A percentile compares a stretch with the other conserved stretches of the same genome.
Evolutionary conservation across 768 basidiomycete genomes (phyloP).

Genomic region (Phaffia tasmanica): DNA sequence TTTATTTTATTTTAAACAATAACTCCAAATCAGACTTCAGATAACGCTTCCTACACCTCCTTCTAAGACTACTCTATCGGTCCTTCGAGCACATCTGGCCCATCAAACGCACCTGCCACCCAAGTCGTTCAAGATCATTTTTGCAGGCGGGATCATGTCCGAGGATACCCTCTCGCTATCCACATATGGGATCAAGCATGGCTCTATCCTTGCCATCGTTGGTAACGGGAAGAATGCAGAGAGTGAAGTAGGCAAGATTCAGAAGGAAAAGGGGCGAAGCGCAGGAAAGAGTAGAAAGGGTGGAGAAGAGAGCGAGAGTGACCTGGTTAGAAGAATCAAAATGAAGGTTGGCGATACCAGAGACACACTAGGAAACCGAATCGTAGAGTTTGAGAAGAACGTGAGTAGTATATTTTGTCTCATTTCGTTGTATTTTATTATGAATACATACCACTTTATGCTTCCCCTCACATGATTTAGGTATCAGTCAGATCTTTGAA

Average conservation of each 20-base stretch:
- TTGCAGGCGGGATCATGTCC: constrained; percentile 80
- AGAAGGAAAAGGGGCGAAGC: constrained; percentile 26
- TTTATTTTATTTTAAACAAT: constrained; percentile 16
- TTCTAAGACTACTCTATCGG: constrained; percentile 49
- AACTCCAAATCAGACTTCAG: constrained; percentile 40
- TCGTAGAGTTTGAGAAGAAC: constrained; percentile 45
- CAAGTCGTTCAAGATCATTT: constrained; percentile 70
- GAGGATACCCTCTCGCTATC: constrained; percentile 62
- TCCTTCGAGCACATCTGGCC: constrained; percentile 54
- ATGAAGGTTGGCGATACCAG: constrained; percentile 49
- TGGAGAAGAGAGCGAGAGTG: constrained; percentile 41
- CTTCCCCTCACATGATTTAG: no score
- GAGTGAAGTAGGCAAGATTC: constrained; percentile 17
- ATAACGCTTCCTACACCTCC: constrained; percentile 46
- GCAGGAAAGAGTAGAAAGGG: constrained; percentile 27
- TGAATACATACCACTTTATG: background rate
- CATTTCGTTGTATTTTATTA: background rate
- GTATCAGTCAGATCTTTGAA: no score
- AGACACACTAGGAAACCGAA: constrained; percentile 47
- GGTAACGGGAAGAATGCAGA: constrained; percentile 34
- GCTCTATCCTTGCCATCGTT: constrained; percentile 61
- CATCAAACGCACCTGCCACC: constrained; percentile 61
- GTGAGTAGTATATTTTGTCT: constrained; percentile 14
- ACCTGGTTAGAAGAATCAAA: constrained; percentile 48
- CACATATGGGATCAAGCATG: constrained; percentile 58